Evolutionary conservation across 1,284 basidiomycete genomes (phyloP).

Genomic region (Ganoderma leucocontextum): DNA sequence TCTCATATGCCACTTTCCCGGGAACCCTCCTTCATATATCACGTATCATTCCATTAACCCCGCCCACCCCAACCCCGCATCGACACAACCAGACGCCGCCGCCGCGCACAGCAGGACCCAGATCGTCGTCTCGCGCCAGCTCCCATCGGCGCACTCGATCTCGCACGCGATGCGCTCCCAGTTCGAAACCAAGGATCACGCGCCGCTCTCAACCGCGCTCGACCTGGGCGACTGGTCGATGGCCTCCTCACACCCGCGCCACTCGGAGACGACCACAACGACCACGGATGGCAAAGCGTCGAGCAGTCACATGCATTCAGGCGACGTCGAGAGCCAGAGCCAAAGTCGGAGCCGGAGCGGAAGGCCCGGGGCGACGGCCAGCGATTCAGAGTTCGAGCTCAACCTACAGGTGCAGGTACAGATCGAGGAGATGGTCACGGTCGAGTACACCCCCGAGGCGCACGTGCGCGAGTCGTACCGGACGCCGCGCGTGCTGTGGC

Average conservation of each 20-base stretch:
- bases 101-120: slow-evolving; percentile 36
- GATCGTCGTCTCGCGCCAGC: slow-evolving; percentile 31
- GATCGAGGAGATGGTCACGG: slow-evolving; percentile 33
- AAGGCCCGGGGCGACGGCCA: slow-evolving; percentile 1
- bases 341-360: background rate
- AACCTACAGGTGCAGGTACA: slow-evolving; percentile 34
- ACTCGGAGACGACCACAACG: background rate
- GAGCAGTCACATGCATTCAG: background rate
- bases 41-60: background rate
- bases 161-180: slow-evolving; percentile 38
- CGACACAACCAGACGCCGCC: slow-evolving; percentile 33
- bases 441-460: slow-evolving; percentile 31
- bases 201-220: slow-evolving; percentile 21
- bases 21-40: background rate
- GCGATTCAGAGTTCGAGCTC: slow-evolving; percentile 15
- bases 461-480: slow-evolving; percentile 30
- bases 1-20: background rate
- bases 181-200: slow-evolving; percentile 22
- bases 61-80: background rate
- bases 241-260: slow-evolving; percentile 11
- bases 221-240: slow-evolving; percentile 25
- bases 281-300: background rate
- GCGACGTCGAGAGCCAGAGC: background rate
- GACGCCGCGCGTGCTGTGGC: slow-evolving; percentile 29
- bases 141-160: slow-evolving; percentile 31